These are phyloP conservation scores for Xylogone sp. DNA, from an alignment of 2,329 filamentous ascomycete genomes.

Conservation along the genomic window DNA sequence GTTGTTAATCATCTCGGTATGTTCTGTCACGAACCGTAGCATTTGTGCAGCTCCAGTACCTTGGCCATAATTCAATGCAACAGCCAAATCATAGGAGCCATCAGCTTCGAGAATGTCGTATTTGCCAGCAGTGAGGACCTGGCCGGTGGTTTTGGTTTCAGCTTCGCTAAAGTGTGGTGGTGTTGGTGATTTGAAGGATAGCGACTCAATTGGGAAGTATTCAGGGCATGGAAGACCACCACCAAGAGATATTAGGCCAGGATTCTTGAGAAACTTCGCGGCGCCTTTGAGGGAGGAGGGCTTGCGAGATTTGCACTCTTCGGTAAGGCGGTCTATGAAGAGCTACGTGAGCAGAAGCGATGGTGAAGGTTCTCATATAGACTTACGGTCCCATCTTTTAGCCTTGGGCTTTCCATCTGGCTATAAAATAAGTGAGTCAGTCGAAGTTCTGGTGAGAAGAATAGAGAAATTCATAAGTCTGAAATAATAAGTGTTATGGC, in stretches of 20 bases:
- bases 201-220: constrained; percentile 85
- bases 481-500: constrained; percentile 18
- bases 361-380: not conserved
- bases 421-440: constrained; percentile 27
- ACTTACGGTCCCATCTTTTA: constrained; percentile 80
- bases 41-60: constrained; percentile 82
- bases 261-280: constrained; percentile 72
- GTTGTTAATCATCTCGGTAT: constrained; percentile 84
- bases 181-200: constrained; percentile 70
- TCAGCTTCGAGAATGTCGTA: constrained; percentile 68
- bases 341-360: constrained; percentile 11
- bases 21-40: constrained; percentile 87
- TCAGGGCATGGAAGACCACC: constrained; percentile 85
- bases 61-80: constrained; percentile 91
- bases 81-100: constrained; percentile 67
- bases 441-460: not conserved
- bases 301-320: constrained; percentile 57
- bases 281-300: constrained; percentile 79
- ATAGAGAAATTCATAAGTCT: too few relatives aligned
- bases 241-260: constrained; percentile 84
- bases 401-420: constrained; percentile 66
- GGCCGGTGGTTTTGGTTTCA: constrained; percentile 58
- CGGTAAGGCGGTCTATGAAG: constrained; percentile 47
- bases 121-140: constrained; percentile 68
- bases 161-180: constrained; percentile 67